Percentiles rank a stretch among this genome's conserved stretches.
phyloP scores from a whole-genome alignment of 2,329 filamentous ascomycete species.

The Periconia digitata region DNA sequence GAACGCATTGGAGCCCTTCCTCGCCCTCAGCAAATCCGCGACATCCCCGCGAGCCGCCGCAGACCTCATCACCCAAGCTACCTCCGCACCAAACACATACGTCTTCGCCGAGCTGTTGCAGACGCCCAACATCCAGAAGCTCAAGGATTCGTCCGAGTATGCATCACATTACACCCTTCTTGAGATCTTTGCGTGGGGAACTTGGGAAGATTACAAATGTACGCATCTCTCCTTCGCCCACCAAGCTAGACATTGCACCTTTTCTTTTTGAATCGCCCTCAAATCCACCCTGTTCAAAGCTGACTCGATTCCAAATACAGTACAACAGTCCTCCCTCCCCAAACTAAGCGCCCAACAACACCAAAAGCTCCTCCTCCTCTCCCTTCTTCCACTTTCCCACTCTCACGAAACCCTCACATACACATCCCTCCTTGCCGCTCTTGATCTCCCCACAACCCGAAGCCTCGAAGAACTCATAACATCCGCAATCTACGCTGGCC shows the following conservation, averaged over 20 bases:
- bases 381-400: conserved; percentile 78
- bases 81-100: conserved; percentile 84
- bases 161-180: conserved; percentile 68
- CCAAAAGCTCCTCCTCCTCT: conserved; percentile 87
- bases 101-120: conserved; percentile 93
- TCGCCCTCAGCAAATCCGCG: conserved; percentile 84
- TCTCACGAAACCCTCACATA: conserved; percentile 71
- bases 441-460: conserved; percentile 67
- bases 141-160: conserved; percentile 66
- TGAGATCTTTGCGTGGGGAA: conserved; percentile 90
- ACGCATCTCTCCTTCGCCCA: conserved; percentile 10
- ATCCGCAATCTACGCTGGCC: conserved; percentile 80
- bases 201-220: conserved; percentile 76
- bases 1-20: conserved; percentile 75
- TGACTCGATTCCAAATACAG: neutral
- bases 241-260: neutral
- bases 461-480: conserved; percentile 87
- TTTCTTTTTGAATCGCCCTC: neutral
- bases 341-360: conserved; percentile 70
- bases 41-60: conserved; percentile 80
- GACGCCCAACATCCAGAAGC: conserved; percentile 74
- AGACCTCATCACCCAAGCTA: conserved; percentile 84
- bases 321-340: conserved; percentile 61
- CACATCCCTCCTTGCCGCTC: conserved; percentile 62
- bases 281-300: neutral